Evolutionary conservation across 2,329 filamentous ascomycete genomes (phyloP).

Genomic region (Exophiala sp.): DNA sequence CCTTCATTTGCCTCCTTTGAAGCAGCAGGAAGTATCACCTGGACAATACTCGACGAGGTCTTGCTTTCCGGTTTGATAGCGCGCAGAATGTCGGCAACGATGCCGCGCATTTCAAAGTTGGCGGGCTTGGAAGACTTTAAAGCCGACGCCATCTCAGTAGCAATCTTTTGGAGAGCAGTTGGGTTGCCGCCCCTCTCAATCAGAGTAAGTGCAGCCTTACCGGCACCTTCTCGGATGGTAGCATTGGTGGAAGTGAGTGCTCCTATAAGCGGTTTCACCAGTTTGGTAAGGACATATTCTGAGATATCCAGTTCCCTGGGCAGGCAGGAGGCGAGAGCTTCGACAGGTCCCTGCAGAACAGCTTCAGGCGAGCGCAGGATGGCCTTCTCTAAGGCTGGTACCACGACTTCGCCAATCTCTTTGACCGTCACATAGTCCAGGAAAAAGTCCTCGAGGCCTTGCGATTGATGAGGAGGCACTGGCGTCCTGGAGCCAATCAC

Average conservation of each 20-base stretch:
- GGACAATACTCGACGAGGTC: constrained; percentile 64
- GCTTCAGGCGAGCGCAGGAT: constrained; percentile 87
- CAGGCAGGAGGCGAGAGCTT: constrained; percentile 68
- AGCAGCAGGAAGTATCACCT: constrained; percentile 64
- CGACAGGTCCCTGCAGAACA: constrained; percentile 73
- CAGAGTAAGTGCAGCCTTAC: constrained; percentile 70
- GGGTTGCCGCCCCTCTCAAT: constrained; percentile 60
- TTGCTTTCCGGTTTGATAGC: constrained; percentile 58
- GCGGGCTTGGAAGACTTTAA: constrained; percentile 81
- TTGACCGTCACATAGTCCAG: constrained; percentile 66
- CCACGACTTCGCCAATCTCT: constrained; percentile 70
- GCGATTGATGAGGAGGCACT: constrained; percentile 68
- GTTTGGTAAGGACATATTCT: constrained; percentile 63
- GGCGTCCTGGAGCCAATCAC: constrained; percentile 73
- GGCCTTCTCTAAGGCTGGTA: constrained; percentile 82
- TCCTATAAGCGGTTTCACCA: constrained; percentile 83
- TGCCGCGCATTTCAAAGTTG: constrained; percentile 75
- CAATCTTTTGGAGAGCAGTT: constrained; percentile 61
- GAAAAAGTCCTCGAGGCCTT: constrained; percentile 79
- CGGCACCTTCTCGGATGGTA: constrained; percentile 69
- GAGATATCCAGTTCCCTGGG: constrained; percentile 73
- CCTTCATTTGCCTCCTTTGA: constrained; percentile 85
- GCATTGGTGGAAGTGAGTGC: constrained; percentile 89
- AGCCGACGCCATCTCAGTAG: constrained; percentile 73
- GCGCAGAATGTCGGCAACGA: constrained; percentile 77